These are phyloP conservation scores for Irpex lacteus DNA, from an alignment of 1,284 basidiomycete genomes.

Conservation along the genomic window DNA sequence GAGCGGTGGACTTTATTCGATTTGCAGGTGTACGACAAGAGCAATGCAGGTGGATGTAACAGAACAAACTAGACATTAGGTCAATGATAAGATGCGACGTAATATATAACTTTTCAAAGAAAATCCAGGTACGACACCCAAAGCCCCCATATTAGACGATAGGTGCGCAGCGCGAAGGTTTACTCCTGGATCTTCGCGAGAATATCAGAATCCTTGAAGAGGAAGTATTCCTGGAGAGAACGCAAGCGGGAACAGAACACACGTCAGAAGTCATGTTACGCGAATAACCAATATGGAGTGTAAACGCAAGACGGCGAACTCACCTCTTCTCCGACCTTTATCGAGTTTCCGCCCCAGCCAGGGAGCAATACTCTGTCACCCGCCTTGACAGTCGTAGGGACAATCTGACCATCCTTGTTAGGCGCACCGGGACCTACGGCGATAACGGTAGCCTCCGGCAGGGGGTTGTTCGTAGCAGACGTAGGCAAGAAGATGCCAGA, in stretches of 20 bases:
- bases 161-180: slow-evolving; percentile 16
- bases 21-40: slow-evolving; percentile 3
- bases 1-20: slow-evolving; percentile 8
- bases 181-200: slow-evolving; percentile 96
- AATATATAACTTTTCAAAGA: slow-evolving; percentile 28
- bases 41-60: slow-evolving; percentile 11
- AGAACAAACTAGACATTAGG: slow-evolving; percentile 22
- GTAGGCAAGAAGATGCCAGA: slow-evolving; percentile 93
- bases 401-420: slow-evolving; percentile 79
- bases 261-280: slow-evolving; percentile 5
- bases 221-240: slow-evolving; percentile 78
- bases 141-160: not conserved
- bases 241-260: not conserved
- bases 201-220: slow-evolving; percentile 96
- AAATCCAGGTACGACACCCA: slow-evolving; percentile 3
- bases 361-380: slow-evolving; percentile 94
- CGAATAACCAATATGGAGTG: not conserved
- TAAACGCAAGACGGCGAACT: slow-evolving; percentile 29
- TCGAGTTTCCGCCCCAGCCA: slow-evolving; percentile 93
- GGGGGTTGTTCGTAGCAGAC: slow-evolving; percentile 76
- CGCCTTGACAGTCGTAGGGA: slow-evolving; percentile 80
- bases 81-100: slow-evolving; percentile 23
- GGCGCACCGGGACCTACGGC: slow-evolving; percentile 92
- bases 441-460: slow-evolving; percentile 96
- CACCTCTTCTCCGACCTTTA: slow-evolving; percentile 97